phyloP scores from a whole-genome alignment of 495 filamentous ascomycete genomes.

The Mytilinidion resinicola region DNA sequence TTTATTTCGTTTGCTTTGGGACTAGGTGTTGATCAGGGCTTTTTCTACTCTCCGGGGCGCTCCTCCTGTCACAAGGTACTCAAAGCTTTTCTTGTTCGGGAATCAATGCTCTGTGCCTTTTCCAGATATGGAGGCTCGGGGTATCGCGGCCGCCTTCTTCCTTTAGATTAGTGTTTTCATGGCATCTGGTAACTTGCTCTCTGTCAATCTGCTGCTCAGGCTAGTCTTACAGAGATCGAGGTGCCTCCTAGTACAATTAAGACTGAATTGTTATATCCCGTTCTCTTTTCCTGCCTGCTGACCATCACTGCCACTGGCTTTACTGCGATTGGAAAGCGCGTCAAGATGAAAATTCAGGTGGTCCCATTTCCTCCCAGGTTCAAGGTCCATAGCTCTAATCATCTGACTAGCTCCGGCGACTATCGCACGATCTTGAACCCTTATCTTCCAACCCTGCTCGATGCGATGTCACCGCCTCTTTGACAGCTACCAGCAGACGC shows the following conservation, averaged over 20 bases:
- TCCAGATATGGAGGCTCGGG: background rate
- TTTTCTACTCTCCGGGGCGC: constrained; percentile 12
- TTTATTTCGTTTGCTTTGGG: constrained; percentile 18
- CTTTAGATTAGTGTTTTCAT: background rate
- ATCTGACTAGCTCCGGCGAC: too few species aligned
- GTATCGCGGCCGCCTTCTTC: background rate
- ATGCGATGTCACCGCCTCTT: too few species aligned
- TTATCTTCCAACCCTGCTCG: too few species aligned
- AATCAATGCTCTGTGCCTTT: constrained; percentile 8
- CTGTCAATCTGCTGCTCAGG: background rate
- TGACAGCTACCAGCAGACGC: too few species aligned
- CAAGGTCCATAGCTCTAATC: too few species aligned
- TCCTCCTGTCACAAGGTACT: constrained; percentile 6
- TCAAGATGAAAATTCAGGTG: too few species aligned
- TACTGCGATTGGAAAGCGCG: too few species aligned
- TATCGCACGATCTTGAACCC: too few species aligned
- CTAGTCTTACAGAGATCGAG: background rate
- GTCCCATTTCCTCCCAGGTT: too few species aligned
- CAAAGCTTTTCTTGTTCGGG: constrained; percentile 5
- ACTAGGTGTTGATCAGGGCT: constrained; percentile 25
- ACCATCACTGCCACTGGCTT: too few species aligned
- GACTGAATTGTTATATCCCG: background rate
- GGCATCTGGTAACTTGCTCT: constrained; percentile 1
- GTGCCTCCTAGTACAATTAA: constrained; percentile 1
- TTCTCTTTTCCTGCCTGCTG: background rate